phyloP scores from a whole-genome alignment of 257 asterid species.

The Sherardia arvensis region DNA sequence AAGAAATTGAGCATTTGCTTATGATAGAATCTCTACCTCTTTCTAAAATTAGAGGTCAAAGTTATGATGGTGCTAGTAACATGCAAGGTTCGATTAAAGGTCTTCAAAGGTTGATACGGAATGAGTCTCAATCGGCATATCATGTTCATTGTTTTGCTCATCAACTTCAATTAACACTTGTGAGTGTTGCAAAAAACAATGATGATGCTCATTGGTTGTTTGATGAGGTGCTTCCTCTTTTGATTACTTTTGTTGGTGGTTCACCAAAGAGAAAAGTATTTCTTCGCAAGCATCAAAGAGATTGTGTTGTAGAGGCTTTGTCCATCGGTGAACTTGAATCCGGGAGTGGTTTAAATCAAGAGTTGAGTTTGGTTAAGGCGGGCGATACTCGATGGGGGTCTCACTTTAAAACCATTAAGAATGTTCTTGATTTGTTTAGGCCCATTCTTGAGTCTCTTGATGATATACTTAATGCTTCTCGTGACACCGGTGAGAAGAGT shows the following conservation, averaged over 20 bases:
- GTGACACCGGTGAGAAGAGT: too few relatives aligned
- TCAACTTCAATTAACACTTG: too few relatives aligned
- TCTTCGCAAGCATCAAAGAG: background rate
- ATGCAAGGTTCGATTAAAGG: background rate
- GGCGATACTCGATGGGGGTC: background rate
- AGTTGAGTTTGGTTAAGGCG: too few relatives aligned
- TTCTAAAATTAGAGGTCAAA: background rate
- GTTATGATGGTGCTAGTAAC: background rate
- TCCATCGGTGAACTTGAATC: background rate
- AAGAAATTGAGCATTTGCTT: background rate
- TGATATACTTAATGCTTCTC: background rate
- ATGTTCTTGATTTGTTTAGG: background rate
- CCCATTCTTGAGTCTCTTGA: background rate
- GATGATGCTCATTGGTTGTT: too few relatives aligned
- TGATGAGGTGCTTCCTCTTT: too few relatives aligned
- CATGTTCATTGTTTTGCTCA: too few relatives aligned
- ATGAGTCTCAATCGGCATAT: too few relatives aligned
- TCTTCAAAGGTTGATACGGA: too few relatives aligned
- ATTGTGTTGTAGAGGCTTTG: background rate
- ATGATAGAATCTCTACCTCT: background rate
- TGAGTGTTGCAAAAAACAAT: too few relatives aligned
- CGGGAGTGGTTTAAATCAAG: background rate
- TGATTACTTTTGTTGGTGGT: too few relatives aligned
- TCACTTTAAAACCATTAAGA: background rate
- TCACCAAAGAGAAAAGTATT: too few relatives aligned